These are phyloP conservation scores for Theobroma cacao DNA, from an alignment of 345 rosid species.

Conservation along the genomic window DNA sequence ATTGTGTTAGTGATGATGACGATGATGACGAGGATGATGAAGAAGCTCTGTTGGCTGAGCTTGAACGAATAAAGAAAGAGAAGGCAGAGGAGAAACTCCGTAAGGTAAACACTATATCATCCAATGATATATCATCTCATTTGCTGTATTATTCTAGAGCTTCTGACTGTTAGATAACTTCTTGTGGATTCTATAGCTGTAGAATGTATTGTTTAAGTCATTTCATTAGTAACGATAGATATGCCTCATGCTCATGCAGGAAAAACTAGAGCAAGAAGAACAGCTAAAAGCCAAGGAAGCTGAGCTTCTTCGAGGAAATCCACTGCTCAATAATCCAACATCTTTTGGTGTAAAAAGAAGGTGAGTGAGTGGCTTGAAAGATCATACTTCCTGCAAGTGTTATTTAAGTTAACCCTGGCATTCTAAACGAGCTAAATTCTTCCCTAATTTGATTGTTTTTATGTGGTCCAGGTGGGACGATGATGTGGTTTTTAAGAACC, in stretches of 20 bases:
- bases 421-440: background rate
- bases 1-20: conserved; percentile 44
- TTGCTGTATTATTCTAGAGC: background rate
- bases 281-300: conserved; percentile 86
- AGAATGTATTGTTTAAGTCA: background rate
- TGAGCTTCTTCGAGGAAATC: conserved; percentile 92
- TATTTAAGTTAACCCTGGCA: background rate
- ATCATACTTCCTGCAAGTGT: background rate
- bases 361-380: conserved; percentile 38
- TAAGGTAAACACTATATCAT: conserved; percentile 42
- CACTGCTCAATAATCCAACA: conserved; percentile 71
- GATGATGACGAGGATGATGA: conserved; percentile 82
- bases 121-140: background rate
- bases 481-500: conserved; percentile 98
- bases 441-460: background rate
- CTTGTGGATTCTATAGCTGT: background rate
- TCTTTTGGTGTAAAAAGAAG: conserved; percentile 84
- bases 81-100: conserved; percentile 87
- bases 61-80: conserved; percentile 93
- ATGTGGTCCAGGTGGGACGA: conserved; percentile 83
- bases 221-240: background rate
- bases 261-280: conserved; percentile 65
- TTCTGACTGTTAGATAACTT: background rate
- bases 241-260: conserved; percentile 38
- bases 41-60: conserved; percentile 91